Conservation (phyloP, 1,284 basidiomycete species). For the Bondarzewia mesenterica region DNA sequence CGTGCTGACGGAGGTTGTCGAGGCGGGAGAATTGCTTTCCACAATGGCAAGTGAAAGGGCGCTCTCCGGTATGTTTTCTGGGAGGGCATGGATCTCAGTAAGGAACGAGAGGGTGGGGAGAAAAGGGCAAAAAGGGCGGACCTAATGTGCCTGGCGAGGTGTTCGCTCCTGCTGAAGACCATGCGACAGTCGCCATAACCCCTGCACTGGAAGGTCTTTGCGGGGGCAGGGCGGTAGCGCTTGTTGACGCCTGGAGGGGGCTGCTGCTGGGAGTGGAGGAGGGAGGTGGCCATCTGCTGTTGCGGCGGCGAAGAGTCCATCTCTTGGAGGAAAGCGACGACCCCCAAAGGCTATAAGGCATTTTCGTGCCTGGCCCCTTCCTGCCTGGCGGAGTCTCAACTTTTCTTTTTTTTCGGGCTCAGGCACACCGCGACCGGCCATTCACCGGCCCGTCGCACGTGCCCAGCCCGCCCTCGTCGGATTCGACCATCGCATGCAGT, state of each 20-base stretch:
- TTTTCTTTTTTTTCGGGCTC: not conserved
- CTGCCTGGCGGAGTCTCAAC: not conserved
- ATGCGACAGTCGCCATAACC: slow-evolving; percentile 94
- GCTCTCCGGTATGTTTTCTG: slow-evolving; percentile 96
- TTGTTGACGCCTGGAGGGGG: slow-evolving; percentile 32
- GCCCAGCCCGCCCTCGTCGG: not conserved
- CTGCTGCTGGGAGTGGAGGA: slow-evolving; percentile 8
- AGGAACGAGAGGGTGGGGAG: not conserved
- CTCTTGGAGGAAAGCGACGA: too few species aligned
- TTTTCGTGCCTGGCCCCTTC: slow-evolving; percentile 2
- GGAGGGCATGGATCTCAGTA: not conserved
- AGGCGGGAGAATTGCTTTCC: slow-evolving; percentile 92
- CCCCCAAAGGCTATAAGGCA: not conserved
- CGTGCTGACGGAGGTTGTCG: slow-evolving; percentile 94
- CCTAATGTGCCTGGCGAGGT: slow-evolving; percentile 93
- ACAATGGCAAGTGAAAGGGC: slow-evolving; percentile 94
- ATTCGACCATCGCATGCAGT: not conserved
- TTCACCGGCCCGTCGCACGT: not conserved
- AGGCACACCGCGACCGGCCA: slow-evolving; percentile 2
- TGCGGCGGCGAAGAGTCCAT: not conserved
- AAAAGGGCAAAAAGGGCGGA: slow-evolving; percentile 28
- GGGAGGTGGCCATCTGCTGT: slow-evolving; percentile 10
- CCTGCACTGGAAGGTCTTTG: slow-evolving; percentile 91
- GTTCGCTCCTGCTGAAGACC: slow-evolving; percentile 93
- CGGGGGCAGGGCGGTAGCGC: slow-evolving; percentile 67